These are phyloP conservation scores for Plasmodium reichenowi DNA, from an alignment of 169 alveolate species.

Conservation along the genomic window DNA sequence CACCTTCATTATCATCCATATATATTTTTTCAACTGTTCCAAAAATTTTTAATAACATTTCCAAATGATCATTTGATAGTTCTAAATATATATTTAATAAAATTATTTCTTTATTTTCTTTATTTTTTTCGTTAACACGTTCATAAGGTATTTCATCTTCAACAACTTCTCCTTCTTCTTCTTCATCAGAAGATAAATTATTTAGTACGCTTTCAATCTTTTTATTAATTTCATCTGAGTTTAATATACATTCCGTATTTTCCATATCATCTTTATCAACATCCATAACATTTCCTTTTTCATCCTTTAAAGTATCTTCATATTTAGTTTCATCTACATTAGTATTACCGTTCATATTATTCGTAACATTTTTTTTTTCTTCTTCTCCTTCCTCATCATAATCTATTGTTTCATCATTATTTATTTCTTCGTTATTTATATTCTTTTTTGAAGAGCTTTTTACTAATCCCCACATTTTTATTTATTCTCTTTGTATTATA, in stretches of 20 bases:
- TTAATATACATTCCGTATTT: background rate
- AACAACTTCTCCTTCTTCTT: slow-evolving; percentile 73
- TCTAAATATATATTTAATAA: slow-evolving; percentile 38
- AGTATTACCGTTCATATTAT: background rate
- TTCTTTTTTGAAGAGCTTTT: too few species aligned
- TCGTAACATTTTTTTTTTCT: background rate
- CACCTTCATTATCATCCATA: slow-evolving; percentile 53
- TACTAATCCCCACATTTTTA: too few species aligned
- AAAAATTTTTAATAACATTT: slow-evolving; percentile 18
- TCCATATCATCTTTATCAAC: background rate
- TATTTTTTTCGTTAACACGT: slow-evolving; percentile 45
- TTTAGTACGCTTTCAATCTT: slow-evolving; percentile 17
- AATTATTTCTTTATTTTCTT: slow-evolving; percentile 38
- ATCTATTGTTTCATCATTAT: slow-evolving; percentile 8
- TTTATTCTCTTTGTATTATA: too few species aligned
- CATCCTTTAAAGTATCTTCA: background rate
- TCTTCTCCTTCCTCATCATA: slow-evolving; percentile 32
- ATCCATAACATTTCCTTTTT: background rate
- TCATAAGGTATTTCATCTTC: slow-evolving; percentile 74
- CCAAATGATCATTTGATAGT: slow-evolving; percentile 17
- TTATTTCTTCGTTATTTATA: background rate
- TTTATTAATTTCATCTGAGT: slow-evolving; percentile 21
- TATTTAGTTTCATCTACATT: background rate
- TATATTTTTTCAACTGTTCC: slow-evolving; percentile 21
- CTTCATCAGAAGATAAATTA: slow-evolving; percentile 54